Conservation (phyloP, 352 stramenopile genomes). For the Globisporangium radiosum region DNA sequence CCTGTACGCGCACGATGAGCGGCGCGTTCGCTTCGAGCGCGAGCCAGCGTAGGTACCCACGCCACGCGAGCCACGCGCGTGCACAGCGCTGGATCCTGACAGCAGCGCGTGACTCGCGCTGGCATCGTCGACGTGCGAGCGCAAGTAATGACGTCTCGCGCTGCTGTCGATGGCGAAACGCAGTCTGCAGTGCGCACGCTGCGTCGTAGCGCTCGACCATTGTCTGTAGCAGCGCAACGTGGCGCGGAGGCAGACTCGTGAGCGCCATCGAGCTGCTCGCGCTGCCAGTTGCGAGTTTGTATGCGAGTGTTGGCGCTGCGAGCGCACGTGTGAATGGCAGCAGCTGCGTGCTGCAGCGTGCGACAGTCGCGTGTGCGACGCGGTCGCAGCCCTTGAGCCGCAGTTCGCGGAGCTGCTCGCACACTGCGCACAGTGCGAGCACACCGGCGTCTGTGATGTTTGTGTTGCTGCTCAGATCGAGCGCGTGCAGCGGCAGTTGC, state of each 20-base stretch:
- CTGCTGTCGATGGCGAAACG: slow-evolving; percentile 38
- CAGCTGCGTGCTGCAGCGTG: slow-evolving; percentile 20
- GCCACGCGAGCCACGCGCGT: slow-evolving; percentile 42
- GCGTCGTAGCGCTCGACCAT: slow-evolving; percentile 31
- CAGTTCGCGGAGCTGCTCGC: slow-evolving; percentile 45
- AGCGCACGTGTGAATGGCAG: slow-evolving; percentile 40
- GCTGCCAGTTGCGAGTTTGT: slow-evolving; percentile 34
- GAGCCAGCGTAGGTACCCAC: slow-evolving; percentile 34
- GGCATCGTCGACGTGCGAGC: slow-evolving; percentile 29
- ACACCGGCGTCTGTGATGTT: slow-evolving; percentile 54
- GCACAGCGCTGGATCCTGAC: slow-evolving; percentile 42
- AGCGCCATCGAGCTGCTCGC: slow-evolving; percentile 25
- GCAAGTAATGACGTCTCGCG: slow-evolving; percentile 30
- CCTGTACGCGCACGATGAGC: slow-evolving; percentile 38
- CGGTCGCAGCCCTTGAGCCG: slow-evolving; percentile 60
- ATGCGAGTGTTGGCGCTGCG: slow-evolving; percentile 21
- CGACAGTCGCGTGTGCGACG: slow-evolving; percentile 30
- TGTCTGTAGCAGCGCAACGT: slow-evolving; percentile 26
- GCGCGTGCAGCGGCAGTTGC: slow-evolving; percentile 26
- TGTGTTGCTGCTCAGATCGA: slow-evolving; percentile 59
- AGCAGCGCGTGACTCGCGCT: slow-evolving; percentile 36
- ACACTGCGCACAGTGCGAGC: slow-evolving; percentile 22
- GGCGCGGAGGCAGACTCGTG: slow-evolving; percentile 18
- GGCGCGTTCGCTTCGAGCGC: slow-evolving; percentile 26
- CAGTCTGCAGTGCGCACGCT: slow-evolving; percentile 31